Conservation (phyloP, 768 basidiomycete genomes). For the Candolleomyces aberdarensis region DNA sequence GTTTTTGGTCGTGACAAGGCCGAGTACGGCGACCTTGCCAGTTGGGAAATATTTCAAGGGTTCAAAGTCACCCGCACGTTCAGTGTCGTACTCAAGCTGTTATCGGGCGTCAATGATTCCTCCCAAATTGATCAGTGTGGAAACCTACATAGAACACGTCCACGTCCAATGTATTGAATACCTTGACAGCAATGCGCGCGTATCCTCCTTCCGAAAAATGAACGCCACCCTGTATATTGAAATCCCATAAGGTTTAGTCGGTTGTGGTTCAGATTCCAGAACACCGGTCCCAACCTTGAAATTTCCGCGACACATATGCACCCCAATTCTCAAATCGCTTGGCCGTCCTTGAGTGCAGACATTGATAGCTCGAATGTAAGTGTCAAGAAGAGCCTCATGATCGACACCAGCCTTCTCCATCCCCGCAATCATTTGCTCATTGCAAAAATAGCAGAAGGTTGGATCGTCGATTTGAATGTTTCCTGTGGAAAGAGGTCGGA, state of each 20-base stretch:
- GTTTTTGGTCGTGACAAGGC: constrained; percentile 48
- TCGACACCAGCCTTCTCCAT: constrained; percentile 63
- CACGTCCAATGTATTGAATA: constrained; percentile 59
- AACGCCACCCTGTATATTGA: constrained; percentile 29
- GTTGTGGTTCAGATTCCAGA: constrained; percentile 23
- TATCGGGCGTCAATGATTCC: constrained; percentile 8
- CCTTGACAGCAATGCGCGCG: constrained; percentile 47
- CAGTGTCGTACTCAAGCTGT: constrained; percentile 65
- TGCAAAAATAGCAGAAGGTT: constrained; percentile 65
- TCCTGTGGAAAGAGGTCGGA: constrained; percentile 30
- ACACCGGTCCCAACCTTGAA: constrained; percentile 35
- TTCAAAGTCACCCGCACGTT: constrained; percentile 56
- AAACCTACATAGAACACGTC: constrained; percentile 48
- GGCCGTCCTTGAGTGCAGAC: constrained; percentile 50
- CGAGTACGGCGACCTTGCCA: constrained; percentile 45
- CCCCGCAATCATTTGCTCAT: constrained; percentile 45
- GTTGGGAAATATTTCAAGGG: constrained; percentile 52
- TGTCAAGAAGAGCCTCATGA: constrained; percentile 60
- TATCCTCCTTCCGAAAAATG: constrained; percentile 65
- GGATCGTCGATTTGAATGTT: constrained; percentile 54
- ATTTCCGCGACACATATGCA: constrained; percentile 62
- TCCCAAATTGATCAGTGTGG: constrained; percentile 4
- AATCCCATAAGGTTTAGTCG: constrained; percentile 15
- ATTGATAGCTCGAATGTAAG: constrained; percentile 67
- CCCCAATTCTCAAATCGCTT: constrained; percentile 48